These are phyloP conservation scores for Xylaria bambusicola DNA, from an alignment of 495 filamentous ascomycete genomes.

Conservation along the genomic window DNA sequence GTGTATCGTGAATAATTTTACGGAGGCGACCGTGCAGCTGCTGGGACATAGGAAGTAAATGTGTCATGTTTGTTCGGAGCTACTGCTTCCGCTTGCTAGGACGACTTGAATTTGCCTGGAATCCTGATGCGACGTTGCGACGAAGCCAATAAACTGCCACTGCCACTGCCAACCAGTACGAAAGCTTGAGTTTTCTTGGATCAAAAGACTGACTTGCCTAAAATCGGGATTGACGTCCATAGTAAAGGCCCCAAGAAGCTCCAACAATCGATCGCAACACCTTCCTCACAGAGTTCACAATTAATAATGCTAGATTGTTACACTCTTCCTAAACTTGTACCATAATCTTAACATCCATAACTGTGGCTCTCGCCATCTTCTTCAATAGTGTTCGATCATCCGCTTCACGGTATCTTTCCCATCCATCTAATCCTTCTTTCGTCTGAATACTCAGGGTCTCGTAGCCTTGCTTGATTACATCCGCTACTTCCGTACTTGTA, in stretches of 20 bases:
- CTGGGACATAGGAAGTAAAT: neutral
- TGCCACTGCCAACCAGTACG: neutral
- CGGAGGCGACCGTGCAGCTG: neutral
- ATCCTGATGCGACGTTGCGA: neutral
- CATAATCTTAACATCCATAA: slow-evolving; percentile 61
- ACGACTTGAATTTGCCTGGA: neutral
- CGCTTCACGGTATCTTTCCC: slow-evolving; percentile 75
- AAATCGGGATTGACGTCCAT: neutral
- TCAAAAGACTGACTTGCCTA: neutral
- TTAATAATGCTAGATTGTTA: slow-evolving; percentile 11
- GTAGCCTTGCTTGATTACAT: slow-evolving; percentile 93
- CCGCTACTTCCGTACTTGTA: slow-evolving; percentile 79
- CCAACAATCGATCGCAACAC: neutral
- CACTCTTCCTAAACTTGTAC: slow-evolving; percentile 35
- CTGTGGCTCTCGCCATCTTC: slow-evolving; percentile 76
- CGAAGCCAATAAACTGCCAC: neutral
- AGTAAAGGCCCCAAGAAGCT: neutral
- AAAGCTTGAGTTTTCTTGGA: no score
- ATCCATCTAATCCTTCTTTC: slow-evolving; percentile 78
- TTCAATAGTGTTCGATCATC: slow-evolving; percentile 80
- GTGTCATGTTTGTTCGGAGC: slow-evolving; percentile 15
- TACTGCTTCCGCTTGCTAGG: slow-evolving; percentile 6
- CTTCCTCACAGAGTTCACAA: neutral
- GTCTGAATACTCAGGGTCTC: slow-evolving; percentile 88
- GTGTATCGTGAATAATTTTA: neutral